Conservation (phyloP, 768 basidiomycete species). For the Termitomyces sp. region DNA sequence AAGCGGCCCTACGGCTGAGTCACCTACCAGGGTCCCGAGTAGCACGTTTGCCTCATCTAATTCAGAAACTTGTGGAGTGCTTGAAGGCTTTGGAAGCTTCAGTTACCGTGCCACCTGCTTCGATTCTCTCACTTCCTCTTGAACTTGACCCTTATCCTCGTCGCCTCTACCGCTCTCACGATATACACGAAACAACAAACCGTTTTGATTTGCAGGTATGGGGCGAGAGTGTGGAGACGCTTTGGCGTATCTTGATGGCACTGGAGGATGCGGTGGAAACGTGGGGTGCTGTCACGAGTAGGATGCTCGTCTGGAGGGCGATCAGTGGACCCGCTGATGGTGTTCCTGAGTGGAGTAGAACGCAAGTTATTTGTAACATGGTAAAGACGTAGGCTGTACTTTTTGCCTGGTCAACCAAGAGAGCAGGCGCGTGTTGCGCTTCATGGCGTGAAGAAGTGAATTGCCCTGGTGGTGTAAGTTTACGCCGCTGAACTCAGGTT, state of each 20-base stretch:
- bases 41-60: slow-evolving; percentile 24
- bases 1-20: slow-evolving; percentile 33
- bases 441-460: too few relatives aligned
- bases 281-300: slow-evolving; percentile 53
- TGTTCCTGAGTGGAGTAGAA: slow-evolving; percentile 57
- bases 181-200: slow-evolving; percentile 30
- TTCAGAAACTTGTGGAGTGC: slow-evolving; percentile 23
- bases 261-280: slow-evolving; percentile 21
- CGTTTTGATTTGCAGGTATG: slow-evolving; percentile 35
- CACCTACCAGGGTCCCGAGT: slow-evolving; percentile 25
- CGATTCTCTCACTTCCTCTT: neutral
- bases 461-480: too few relatives aligned
- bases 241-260: slow-evolving; percentile 55
- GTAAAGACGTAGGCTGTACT: neutral
- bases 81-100: slow-evolving; percentile 27
- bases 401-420: too few relatives aligned
- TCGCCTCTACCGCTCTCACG: slow-evolving; percentile 31
- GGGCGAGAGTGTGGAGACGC: slow-evolving; percentile 48
- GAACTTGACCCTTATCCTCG: neutral
- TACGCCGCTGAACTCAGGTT: too few relatives aligned
- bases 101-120: slow-evolving; percentile 10
- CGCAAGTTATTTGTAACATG: slow-evolving; percentile 24
- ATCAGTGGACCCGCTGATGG: slow-evolving; percentile 34
- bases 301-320: slow-evolving; percentile 56
- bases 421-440: too few relatives aligned